Percentiles rank a stretch among this genome's conserved stretches.
phyloP scores from a whole-genome alignment of 1,284 basidiomycete species.

The Phlebopus sp. region DNA sequence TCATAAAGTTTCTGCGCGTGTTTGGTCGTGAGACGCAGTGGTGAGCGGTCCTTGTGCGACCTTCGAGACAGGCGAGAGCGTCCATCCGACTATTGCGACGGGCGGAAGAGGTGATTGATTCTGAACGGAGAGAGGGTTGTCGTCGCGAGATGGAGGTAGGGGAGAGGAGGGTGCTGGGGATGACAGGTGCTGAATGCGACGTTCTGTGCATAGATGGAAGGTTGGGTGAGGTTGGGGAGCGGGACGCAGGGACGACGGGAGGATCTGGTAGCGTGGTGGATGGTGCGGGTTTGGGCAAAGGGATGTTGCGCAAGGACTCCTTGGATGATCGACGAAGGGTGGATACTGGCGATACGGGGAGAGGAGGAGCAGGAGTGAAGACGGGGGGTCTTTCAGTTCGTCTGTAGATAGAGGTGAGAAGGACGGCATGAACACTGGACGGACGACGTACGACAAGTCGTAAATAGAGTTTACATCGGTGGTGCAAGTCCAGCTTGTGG shows the following conservation, averaged over 20 bases:
- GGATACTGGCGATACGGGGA: constrained; percentile 12
- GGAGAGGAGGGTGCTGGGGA: constrained; percentile 7
- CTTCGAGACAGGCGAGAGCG: constrained; percentile 63
- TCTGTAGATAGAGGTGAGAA: constrained; percentile 9
- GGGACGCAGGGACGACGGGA: constrained; percentile 19
- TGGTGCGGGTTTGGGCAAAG: constrained; percentile 61
- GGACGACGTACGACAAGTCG: constrained; percentile 20
- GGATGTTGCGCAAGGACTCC: constrained; percentile 50
- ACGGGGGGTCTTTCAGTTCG: constrained; percentile 15
- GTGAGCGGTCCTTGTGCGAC: constrained; percentile 32
- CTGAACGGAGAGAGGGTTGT: constrained; percentile 28
- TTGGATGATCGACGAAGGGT: constrained; percentile 36
- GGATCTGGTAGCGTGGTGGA: constrained; percentile 39
- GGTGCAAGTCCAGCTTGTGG: constrained; percentile 26
- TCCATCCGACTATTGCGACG: constrained; percentile 40
- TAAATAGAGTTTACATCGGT: constrained; percentile 20
- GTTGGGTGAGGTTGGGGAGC: constrained; percentile 21
- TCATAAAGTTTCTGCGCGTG: constrained; percentile 56
- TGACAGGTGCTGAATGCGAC: constrained; percentile 14
- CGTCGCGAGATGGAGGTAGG: constrained; percentile 2
- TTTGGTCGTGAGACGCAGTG: constrained; percentile 13
- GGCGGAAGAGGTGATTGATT: constrained; percentile 31
- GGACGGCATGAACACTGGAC: background rate
- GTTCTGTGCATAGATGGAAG: constrained; percentile 4
- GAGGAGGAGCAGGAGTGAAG: constrained; percentile 12